Percentiles rank a stretch among this genome's conserved stretches.
phyloP scores from a whole-genome alignment of 2,329 filamentous ascomycete genomes.

The Trichoderma aggressivum region DNA sequence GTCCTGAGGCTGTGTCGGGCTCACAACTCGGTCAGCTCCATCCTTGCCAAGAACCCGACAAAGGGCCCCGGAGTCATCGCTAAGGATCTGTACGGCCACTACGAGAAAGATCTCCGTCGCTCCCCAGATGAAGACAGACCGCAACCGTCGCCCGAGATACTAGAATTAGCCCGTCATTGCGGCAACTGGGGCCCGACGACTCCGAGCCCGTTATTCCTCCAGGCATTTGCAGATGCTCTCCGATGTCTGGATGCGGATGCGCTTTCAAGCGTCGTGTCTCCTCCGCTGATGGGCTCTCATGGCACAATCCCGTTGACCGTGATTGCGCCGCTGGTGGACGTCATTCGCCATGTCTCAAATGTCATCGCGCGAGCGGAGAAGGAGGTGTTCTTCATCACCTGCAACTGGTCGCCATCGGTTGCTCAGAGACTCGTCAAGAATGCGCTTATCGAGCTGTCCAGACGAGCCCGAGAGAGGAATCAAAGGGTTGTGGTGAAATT shows the following conservation, averaged over 20 bases:
- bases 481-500: slow-evolving; percentile 65
- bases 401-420: slow-evolving; percentile 69
- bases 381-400: slow-evolving; percentile 72
- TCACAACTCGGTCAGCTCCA: slow-evolving; percentile 54
- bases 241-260: slow-evolving; percentile 52
- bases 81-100: slow-evolving; percentile 50
- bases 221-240: slow-evolving; percentile 65
- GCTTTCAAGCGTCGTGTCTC: slow-evolving; percentile 49
- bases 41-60: slow-evolving; percentile 51
- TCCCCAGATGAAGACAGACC: slow-evolving; percentile 20
- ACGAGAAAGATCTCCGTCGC: slow-evolving; percentile 21
- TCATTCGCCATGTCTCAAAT: slow-evolving; percentile 72
- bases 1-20: slow-evolving; percentile 52
- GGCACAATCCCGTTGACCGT: slow-evolving; percentile 67
- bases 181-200: slow-evolving; percentile 63
- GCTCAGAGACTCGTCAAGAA: slow-evolving; percentile 66
- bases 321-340: slow-evolving; percentile 55
- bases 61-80: slow-evolving; percentile 53
- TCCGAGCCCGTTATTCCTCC: slow-evolving; percentile 66
- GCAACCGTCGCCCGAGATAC: slow-evolving; percentile 32
- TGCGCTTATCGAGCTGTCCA: slow-evolving; percentile 66
- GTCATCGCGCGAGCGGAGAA: slow-evolving; percentile 68
- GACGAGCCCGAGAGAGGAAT: slow-evolving; percentile 56
- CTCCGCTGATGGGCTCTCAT: slow-evolving; percentile 48
- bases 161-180: slow-evolving; percentile 55